phyloP scores from a whole-genome alignment of 306 rosid genomes.

The Quercus ilex region DNA sequence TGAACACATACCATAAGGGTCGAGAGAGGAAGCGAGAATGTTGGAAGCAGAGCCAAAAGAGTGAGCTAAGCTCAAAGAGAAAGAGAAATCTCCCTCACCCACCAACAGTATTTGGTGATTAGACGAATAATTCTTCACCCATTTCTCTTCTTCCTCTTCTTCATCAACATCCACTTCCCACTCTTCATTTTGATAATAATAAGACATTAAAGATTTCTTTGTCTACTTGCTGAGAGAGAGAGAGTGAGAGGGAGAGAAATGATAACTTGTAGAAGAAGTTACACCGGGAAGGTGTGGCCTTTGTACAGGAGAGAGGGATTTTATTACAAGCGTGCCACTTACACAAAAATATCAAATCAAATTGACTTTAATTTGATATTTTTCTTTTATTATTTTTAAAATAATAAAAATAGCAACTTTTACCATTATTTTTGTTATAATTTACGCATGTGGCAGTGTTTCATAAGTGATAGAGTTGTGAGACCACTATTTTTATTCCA shows the following conservation, averaged over 20 bases:
- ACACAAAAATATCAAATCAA: too few species aligned
- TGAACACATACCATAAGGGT: conserved; percentile 14
- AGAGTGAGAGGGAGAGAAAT: neutral
- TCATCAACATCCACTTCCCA: neutral
- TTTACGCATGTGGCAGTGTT: too few species aligned
- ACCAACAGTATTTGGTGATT: conserved; percentile 50
- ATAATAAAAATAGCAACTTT: too few species aligned
- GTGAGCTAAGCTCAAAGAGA: conserved; percentile 37
- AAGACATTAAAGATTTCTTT: neutral
- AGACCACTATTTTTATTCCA: too few species aligned
- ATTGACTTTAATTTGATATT: too few species aligned
- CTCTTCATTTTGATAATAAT: neutral
- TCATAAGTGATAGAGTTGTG: too few species aligned
- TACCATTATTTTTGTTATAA: too few species aligned
- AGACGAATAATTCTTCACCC: conserved; percentile 36
- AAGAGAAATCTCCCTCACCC: conserved; percentile 68
- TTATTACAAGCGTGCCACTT: too few species aligned
- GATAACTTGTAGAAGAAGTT: neutral
- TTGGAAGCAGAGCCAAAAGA: conserved; percentile 44
- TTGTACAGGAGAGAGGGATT: too few species aligned
- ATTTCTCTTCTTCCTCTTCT: conserved; percentile 21
- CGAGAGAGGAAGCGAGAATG: conserved; percentile 45
- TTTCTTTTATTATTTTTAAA: too few species aligned
- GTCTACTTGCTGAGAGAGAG: neutral
- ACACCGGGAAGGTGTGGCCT: neutral